Evolutionary conservation across 768 basidiomycete genomes (phyloP), one percentile per base, ranked within the genome.

Genomic region (Amanita phalloides): DNA sequence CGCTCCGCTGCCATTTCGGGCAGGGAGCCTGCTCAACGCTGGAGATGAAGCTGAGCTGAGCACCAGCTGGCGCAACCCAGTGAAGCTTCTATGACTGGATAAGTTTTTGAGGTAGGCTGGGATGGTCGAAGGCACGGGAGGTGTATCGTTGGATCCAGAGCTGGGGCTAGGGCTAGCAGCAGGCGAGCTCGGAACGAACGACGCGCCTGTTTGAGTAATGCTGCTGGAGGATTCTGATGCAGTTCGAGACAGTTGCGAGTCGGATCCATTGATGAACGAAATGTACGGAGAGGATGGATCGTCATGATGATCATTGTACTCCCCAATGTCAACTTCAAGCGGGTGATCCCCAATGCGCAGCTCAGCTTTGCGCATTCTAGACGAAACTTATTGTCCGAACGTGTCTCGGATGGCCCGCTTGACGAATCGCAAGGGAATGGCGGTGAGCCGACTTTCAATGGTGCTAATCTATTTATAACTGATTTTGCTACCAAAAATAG

Each of bases 21-120:
- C 49, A 39, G 25, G 51, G 39, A 53, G 51, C 46, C 57, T 60
- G 10, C 53, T 44, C 14, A 62, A 53, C 25, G 54, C 53, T n/a
- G 59, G 61, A 17, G 60, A 63, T 8, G 62, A 61, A 32, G 62
- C 60, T 1, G 61, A 62, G 45, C 51, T 42, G 25, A 30, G 32
- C 32, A 32, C 32, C 10, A 45, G 25, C 50, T 33, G 50, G 10
- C 42, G 21, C 21, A 45, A n/a, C 23, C 17, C 30, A 11, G 13
- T 13, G 9, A 21, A 11, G 9, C 32, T 42, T 23, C 32, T 42
- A 32, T 9, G 17, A 11, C 17, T 26, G 20, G 35, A 10, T n/a
- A 49, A 20, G 6, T 25, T 2, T 25, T 20, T 17, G n/a, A 45
- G 20, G 21, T 45, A 32, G 33, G 32, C 30, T 32, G 42, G 42